Evolutionary conservation across 257 asterid species (phyloP).

Genomic region (Galeopsis tetrahit): DNA sequence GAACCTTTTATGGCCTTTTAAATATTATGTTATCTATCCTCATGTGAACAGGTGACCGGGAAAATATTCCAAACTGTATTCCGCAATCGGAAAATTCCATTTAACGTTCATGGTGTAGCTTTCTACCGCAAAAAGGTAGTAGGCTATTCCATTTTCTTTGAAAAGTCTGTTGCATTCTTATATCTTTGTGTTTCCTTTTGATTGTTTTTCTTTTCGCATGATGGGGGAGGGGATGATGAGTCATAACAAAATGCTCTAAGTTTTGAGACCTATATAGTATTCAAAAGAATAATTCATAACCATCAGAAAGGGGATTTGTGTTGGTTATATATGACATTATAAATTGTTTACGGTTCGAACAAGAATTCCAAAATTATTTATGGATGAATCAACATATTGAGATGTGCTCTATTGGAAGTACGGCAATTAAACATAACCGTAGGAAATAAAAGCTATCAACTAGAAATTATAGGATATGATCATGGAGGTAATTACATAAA

Average conservation of each 20-base stretch:
- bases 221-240: not conserved
- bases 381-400: not conserved
- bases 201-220: not conserved
- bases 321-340: too few species aligned
- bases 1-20: slow-evolving; percentile 12
- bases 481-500: slow-evolving; percentile 19
- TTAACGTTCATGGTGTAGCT: slow-evolving; percentile 95
- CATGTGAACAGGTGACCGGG: slow-evolving; percentile 76
- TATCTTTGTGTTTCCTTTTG: not conserved
- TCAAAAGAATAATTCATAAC: not conserved
- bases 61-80: slow-evolving; percentile 87
- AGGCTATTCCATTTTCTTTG: slow-evolving; percentile 23
- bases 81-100: slow-evolving; percentile 87
- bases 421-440: not conserved
- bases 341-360: not conserved
- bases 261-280: slow-evolving; percentile 10
- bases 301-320: not conserved
- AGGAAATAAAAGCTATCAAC: not conserved
- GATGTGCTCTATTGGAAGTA: not conserved
- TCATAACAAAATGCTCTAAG: not conserved
- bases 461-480: slow-evolving; percentile 8
- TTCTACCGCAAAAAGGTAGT: slow-evolving; percentile 95
- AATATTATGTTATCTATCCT: slow-evolving; percentile 24
- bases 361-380: not conserved
- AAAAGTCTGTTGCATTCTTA: slow-evolving; percentile 4